Percentiles rank a stretch among this genome's conserved stretches.
These are phyloP conservation scores for Cryomyces minteri DNA, from an alignment of 495 filamentous ascomycete genomes.

Conservation along the genomic window DNA sequence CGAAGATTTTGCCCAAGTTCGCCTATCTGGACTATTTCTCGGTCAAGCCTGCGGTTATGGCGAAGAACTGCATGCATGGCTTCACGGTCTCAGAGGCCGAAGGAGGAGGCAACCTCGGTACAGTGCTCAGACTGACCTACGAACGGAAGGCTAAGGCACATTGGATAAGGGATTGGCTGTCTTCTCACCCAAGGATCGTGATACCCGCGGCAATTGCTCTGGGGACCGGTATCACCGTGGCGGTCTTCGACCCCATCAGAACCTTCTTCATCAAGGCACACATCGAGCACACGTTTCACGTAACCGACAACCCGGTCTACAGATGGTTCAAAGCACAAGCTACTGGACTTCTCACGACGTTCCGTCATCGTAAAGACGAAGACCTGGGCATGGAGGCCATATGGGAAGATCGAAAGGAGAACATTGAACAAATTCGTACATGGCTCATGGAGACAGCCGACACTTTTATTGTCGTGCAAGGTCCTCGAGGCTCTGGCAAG, in stretches of 20 bases:
- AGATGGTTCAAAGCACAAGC: conserved; percentile 70
- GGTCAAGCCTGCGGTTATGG: conserved; percentile 60
- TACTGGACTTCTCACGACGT: conserved; percentile 41
- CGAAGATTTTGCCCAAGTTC: conserved; percentile 62
- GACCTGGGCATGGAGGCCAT: conserved; percentile 59
- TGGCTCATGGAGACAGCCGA: conserved; percentile 76
- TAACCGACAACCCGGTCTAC: conserved; percentile 49
- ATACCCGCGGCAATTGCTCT: conserved; percentile 68
- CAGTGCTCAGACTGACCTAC: conserved; percentile 62
- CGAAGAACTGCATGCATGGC: conserved; percentile 86
- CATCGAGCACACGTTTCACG: conserved; percentile 56
- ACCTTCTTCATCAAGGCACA: conserved; percentile 84
- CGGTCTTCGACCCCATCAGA: conserved; percentile 71
- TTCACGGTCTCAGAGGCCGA: conserved; percentile 37
- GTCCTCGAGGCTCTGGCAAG: conserved; percentile 82
- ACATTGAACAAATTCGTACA: conserved; percentile 64
- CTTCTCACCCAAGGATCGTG: conserved; percentile 76
- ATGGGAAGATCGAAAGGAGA: conserved; percentile 69
- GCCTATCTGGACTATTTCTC: conserved; percentile 58
- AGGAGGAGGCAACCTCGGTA: conserved; percentile 56
- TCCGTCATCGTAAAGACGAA: conserved; percentile 34
- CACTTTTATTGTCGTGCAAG: conserved; percentile 89
- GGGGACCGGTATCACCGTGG: conserved; percentile 68
- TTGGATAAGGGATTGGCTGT: conserved; percentile 71
- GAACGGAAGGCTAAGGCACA: conserved; percentile 56